Conservation (phyloP, 1,139 yeast genomes). For the Lodderomyces jiufengensis region DNA sequence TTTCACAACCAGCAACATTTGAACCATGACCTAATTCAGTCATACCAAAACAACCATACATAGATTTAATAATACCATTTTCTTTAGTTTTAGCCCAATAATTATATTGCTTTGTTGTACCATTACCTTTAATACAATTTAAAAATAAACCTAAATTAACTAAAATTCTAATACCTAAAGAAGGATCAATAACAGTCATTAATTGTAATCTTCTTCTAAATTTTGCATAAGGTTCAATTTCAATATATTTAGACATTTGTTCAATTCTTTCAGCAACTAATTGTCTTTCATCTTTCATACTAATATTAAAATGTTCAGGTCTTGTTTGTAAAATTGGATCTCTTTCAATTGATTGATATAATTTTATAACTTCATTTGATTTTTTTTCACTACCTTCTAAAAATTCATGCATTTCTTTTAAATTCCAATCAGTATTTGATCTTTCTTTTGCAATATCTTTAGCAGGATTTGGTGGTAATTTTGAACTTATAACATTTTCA, state of each 20-base stretch:
- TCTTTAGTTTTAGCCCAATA: slow-evolving; percentile 80
- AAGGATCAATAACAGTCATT: slow-evolving; percentile 48
- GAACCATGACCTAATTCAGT: slow-evolving; percentile 94
- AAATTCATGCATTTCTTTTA: slow-evolving; percentile 43
- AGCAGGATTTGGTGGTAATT: slow-evolving; percentile 13
- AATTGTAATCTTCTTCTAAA: slow-evolving; percentile 40
- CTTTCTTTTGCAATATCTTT: slow-evolving; percentile 14
- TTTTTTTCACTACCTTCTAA: slow-evolving; percentile 42
- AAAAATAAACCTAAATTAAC: slow-evolving; percentile 51
- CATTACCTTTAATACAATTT: slow-evolving; percentile 47
- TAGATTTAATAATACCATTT: slow-evolving; percentile 57
- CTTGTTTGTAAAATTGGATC: slow-evolving; percentile 44
- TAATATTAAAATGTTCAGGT: slow-evolving; percentile 36
- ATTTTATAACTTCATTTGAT: slow-evolving; percentile 29
- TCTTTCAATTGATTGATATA: slow-evolving; percentile 47
- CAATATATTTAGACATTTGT: slow-evolving; percentile 43
- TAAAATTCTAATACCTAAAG: slow-evolving; percentile 46
- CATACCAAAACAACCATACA: slow-evolving; percentile 93
- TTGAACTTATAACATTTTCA: slow-evolving; percentile 10
- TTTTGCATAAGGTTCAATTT: slow-evolving; percentile 33
- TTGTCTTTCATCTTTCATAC: slow-evolving; percentile 41
- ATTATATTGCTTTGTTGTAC: slow-evolving; percentile 50
- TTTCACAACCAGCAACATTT: slow-evolving; percentile 87
- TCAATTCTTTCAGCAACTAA: slow-evolving; percentile 43
- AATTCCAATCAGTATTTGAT: slow-evolving; percentile 28